Evolutionary conservation across 495 filamentous ascomycete genomes (phyloP).

Genomic region (Penicillium ucsense): DNA sequence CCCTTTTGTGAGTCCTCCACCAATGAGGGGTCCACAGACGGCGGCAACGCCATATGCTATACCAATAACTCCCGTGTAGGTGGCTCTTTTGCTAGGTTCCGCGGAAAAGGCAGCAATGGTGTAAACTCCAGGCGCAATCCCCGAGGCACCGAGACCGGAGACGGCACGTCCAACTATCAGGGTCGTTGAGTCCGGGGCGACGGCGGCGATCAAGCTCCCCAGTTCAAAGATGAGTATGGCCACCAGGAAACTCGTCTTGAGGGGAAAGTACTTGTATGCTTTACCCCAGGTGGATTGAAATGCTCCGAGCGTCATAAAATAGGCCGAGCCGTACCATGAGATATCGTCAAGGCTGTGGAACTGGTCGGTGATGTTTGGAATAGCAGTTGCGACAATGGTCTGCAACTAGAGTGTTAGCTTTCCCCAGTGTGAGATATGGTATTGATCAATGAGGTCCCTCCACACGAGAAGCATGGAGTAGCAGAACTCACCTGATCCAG

Average conservation of each 20-base stretch:
- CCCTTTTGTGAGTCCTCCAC: slow-evolving; percentile 40
- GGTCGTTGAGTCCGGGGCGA: not conserved
- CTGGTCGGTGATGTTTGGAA: slow-evolving; percentile 3
- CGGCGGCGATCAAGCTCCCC: not conserved
- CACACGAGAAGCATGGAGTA: not conserved
- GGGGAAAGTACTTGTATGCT: slow-evolving; percentile 4
- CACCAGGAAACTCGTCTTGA: slow-evolving; percentile 19
- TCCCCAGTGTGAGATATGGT: not conserved
- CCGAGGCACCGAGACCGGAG: slow-evolving; percentile 1
- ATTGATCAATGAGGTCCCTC: not conserved
- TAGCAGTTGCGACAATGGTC: slow-evolving; percentile 5
- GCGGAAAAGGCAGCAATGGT: slow-evolving; percentile 1
- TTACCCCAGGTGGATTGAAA: slow-evolving; percentile 5
- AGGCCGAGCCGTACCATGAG: slow-evolving; percentile 2
- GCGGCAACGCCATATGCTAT: slow-evolving; percentile 31
- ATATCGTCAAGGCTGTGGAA: slow-evolving; percentile 1
- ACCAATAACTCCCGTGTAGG: not conserved
- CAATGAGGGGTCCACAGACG: slow-evolving; percentile 37
- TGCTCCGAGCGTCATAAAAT: slow-evolving; percentile 1
- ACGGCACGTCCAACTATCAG: slow-evolving; percentile 1
- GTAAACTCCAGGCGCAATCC: slow-evolving; percentile 1
- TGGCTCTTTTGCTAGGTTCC: not conserved
- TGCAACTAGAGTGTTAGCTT: not conserved
- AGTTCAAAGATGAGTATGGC: not conserved
- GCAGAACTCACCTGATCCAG: not conserved